Percentiles rank a stretch among this genome's conserved stretches.
Conservation (phyloP, 306 rosid genomes). For the Lablab purpureus region DNA sequence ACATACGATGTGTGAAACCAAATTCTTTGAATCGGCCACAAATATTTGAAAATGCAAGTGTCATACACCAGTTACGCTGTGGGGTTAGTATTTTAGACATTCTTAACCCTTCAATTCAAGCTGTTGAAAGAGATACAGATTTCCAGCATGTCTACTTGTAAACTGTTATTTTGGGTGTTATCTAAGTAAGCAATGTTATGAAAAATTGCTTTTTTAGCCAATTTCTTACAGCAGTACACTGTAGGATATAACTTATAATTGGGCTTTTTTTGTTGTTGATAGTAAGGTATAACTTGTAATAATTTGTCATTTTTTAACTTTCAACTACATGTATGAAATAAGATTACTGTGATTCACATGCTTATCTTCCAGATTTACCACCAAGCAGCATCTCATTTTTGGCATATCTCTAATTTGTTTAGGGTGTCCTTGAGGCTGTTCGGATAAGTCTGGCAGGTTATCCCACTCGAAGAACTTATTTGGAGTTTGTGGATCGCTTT, state of each 20-base stretch:
- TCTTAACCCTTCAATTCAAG: conserved; percentile 40
- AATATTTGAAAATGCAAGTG: conserved; percentile 84
- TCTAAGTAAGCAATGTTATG: neutral
- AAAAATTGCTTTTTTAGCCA: neutral
- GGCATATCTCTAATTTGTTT: conserved; percentile 40
- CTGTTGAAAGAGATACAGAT: conserved; percentile 34
- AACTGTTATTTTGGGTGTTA: conserved; percentile 22
- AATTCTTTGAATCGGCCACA: conserved; percentile 91
- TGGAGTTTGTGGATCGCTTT: conserved; percentile 95
- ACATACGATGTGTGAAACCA: conserved; percentile 96
- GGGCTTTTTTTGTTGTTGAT: neutral
- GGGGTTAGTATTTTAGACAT: conserved; percentile 75
- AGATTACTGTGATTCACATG: conserved; percentile 26
- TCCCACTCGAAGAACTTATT: conserved; percentile 88
- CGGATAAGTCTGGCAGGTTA: conserved; percentile 99
- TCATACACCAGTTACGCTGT: conserved; percentile 93
- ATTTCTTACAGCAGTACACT: neutral
- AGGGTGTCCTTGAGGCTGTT: conserved; percentile 99
- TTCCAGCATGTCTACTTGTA: conserved; percentile 33
- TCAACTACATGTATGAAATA: conserved; percentile 23
- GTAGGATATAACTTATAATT: neutral
- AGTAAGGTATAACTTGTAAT: neutral
- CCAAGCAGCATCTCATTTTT: conserved; percentile 23
- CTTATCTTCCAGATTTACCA: conserved; percentile 35
- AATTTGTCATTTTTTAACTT: conserved; percentile 4